These are phyloP conservation scores for Mucor piriformis DNA, from an alignment of 371 early-diverging fungal species.

Conservation along the genomic window DNA sequence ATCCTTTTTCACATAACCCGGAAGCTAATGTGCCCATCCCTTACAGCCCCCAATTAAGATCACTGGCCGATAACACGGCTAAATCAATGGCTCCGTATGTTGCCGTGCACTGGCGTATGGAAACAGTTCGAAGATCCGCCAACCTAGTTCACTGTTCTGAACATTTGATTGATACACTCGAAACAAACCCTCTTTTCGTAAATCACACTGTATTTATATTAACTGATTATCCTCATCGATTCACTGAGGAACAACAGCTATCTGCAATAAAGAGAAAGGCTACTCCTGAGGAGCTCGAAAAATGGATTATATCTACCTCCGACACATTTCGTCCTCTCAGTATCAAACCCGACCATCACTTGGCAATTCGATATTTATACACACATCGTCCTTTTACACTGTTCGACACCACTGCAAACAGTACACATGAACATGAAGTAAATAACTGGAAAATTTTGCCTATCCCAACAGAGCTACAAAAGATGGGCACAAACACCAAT, in stretches of 20 bases:
- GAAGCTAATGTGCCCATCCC: neutral
- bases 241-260: constrained; percentile 32
- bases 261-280: neutral
- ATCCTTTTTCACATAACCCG: neutral
- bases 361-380: constrained; percentile 41
- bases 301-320: constrained; percentile 15
- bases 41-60: neutral
- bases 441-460: neutral
- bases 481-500: constrained; percentile 58
- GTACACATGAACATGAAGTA: neutral
- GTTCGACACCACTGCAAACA: neutral
- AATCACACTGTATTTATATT: constrained; percentile 31
- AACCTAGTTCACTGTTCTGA: constrained; percentile 47
- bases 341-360: constrained; percentile 39
- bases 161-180: constrained; percentile 29
- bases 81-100: constrained; percentile 29
- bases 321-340: constrained; percentile 37
- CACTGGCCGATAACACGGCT: neutral
- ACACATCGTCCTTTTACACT: constrained; percentile 37
- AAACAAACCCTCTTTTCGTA: constrained; percentile 9
- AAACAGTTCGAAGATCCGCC: constrained; percentile 36
- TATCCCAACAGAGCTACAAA: constrained; percentile 23
- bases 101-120: constrained; percentile 60
- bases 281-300: neutral
- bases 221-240: constrained; percentile 52